Evolutionary conservation across 495 filamentous ascomycete species (phyloP).

Genomic region (Hapsidospora chrysogenum): DNA sequence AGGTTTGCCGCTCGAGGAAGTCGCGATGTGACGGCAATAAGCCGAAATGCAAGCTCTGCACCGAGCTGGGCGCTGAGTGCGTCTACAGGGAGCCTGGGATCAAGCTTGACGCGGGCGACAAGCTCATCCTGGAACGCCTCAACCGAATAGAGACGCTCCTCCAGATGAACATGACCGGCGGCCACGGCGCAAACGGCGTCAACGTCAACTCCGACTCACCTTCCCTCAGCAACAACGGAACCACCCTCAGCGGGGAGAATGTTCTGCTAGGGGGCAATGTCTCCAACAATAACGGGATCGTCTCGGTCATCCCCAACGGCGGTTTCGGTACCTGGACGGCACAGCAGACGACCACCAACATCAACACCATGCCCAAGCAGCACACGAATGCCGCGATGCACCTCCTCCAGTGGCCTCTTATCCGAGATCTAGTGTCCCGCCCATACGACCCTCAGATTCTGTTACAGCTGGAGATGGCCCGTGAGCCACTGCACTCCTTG

Average conservation of each 20-base stretch:
- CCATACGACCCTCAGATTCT: conserved; percentile 66
- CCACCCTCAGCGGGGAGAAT: conserved; percentile 49
- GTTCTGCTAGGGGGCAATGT: conserved; percentile 25
- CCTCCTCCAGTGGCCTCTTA: conserved; percentile 65
- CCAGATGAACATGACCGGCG: conserved; percentile 41
- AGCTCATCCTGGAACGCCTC: conserved; percentile 64
- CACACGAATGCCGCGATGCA: conserved; percentile 68
- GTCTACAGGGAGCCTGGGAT: conserved; percentile 74
- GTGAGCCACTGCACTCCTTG: conserved; percentile 51
- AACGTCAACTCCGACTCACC: conserved; percentile 31
- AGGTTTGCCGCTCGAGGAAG: conserved; percentile 71
- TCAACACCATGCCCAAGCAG: conserved; percentile 69
- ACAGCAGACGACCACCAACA: conserved; percentile 42
- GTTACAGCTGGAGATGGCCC: conserved; percentile 65
- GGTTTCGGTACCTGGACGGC: conserved; percentile 56
- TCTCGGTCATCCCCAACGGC: conserved; percentile 43
- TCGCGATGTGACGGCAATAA: conserved; percentile 71
- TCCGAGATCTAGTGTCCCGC: conserved; percentile 55
- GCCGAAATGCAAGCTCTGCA: conserved; percentile 70
- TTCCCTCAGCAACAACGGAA: conserved; percentile 51
- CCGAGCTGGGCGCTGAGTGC: conserved; percentile 67
- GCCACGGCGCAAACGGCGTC: conserved; percentile 10
- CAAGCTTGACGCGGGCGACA: conserved; percentile 75
- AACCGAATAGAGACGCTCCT: conserved; percentile 61
- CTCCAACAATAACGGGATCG: conserved; percentile 14